Evolutionary conservation across 192 early-diverging fungal species (phyloP).

Genomic region (Backusella mclennaniae): DNA sequence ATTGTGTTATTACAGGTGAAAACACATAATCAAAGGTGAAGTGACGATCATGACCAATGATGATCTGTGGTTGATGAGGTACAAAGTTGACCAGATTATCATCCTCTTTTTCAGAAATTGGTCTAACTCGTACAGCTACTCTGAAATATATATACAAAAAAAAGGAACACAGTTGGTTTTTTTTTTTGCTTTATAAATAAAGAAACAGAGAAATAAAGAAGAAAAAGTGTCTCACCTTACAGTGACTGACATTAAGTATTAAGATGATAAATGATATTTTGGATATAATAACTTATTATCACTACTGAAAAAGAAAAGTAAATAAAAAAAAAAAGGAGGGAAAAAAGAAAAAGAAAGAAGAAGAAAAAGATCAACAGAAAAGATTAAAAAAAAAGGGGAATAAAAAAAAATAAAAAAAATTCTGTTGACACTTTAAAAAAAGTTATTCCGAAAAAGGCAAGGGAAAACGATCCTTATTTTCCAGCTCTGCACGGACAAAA

Average conservation of each 20-base stretch:
- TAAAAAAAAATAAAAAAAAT: not conserved
- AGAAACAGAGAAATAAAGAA: not conserved
- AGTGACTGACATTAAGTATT: not conserved
- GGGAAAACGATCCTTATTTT: not conserved
- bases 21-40: constrained; percentile 76
- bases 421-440: constrained; percentile 2
- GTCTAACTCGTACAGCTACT: constrained; percentile 80
- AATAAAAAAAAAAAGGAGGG: not conserved
- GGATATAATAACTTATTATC: not conserved
- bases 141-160: constrained; percentile 20
- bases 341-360: not conserved
- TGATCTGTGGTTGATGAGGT: constrained; percentile 48
- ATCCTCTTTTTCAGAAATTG: constrained; percentile 71
- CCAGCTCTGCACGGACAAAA: not conserved
- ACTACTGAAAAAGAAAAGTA: not conserved
- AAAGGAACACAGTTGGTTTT: not conserved
- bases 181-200: not conserved
- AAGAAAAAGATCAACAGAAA: not conserved
- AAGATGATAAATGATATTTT: not conserved
- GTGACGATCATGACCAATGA: constrained; percentile 53
- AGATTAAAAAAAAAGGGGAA: not conserved
- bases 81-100: constrained; percentile 55
- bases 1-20: constrained; percentile 51
- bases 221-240: not conserved
- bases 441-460: not conserved